Evolutionary conservation across 1,284 basidiomycete genomes (phyloP).

Genomic region (Testicularia cyperi): DNA sequence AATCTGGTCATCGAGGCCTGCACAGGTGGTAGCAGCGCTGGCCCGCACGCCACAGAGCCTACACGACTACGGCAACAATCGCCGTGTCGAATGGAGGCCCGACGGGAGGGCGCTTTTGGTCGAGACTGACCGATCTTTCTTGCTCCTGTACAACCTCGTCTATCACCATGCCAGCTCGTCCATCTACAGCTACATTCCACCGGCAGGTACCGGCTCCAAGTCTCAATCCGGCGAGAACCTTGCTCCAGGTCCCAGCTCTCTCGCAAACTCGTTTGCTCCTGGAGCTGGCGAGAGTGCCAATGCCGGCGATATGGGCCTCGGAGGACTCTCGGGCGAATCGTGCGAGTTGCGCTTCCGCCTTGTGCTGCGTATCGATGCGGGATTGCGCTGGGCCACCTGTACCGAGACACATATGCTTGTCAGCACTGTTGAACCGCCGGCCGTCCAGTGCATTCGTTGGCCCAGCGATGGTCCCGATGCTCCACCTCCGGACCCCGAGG

Average conservation of each 20-base stretch:
- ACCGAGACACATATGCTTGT: slow-evolving; percentile 49
- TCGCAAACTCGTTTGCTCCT: slow-evolving; percentile 42
- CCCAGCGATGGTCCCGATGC: slow-evolving; percentile 31
- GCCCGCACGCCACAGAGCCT: slow-evolving; percentile 47
- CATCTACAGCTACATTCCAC: slow-evolving; percentile 47
- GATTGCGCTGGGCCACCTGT: slow-evolving; percentile 36
- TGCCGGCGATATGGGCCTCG: slow-evolving; percentile 30
- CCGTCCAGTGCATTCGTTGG: slow-evolving; percentile 57
- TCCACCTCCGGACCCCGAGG: slow-evolving; percentile 11
- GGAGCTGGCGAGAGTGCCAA: slow-evolving; percentile 47
- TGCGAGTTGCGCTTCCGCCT: slow-evolving; percentile 47
- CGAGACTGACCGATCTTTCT: slow-evolving; percentile 36
- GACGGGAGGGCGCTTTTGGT: slow-evolving; percentile 41
- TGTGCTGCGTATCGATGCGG: slow-evolving; percentile 52
- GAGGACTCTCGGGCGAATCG: slow-evolving; percentile 27
- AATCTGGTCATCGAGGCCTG: slow-evolving; percentile 49
- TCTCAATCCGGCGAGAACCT: slow-evolving; percentile 31
- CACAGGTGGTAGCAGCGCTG: slow-evolving; percentile 50
- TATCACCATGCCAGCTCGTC: slow-evolving; percentile 20
- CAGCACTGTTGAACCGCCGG: slow-evolving; percentile 46
- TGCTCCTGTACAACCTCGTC: slow-evolving; percentile 42
- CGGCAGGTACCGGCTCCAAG: slow-evolving; percentile 32
- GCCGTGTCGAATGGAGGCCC: slow-evolving; percentile 41
- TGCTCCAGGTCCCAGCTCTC: slow-evolving; percentile 31
- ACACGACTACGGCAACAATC: slow-evolving; percentile 51